Conservation (phyloP, 2,329 filamentous ascomycete species). For the Aspergillus quadrilineatus region DNA sequence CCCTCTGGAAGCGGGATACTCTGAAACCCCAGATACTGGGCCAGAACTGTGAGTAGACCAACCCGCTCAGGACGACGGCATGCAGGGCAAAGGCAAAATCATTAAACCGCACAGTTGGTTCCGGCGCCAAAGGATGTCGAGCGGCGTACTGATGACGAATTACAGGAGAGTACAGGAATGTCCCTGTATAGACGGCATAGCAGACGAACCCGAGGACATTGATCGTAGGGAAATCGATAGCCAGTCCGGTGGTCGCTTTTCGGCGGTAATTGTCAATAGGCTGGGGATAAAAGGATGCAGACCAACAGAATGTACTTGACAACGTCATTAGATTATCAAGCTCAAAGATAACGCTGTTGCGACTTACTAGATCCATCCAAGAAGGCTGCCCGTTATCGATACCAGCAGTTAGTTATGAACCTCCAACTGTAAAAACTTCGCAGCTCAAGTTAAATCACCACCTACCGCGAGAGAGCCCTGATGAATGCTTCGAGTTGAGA, state of each 20-base stretch:
- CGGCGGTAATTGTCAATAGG: constrained; percentile 75
- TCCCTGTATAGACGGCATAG: constrained; percentile 72
- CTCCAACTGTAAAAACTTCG: neutral
- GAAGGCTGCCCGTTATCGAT: constrained; percentile 46
- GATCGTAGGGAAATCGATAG: constrained; percentile 80
- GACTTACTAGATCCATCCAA: constrained; percentile 70
- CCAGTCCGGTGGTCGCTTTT: constrained; percentile 75
- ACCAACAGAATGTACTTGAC: constrained; percentile 67
- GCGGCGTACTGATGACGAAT: constrained; percentile 81
- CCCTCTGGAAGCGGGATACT: constrained; percentile 53
- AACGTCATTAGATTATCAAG: neutral
- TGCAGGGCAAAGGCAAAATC: constrained; percentile 87
- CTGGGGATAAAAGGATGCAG: constrained; percentile 89
- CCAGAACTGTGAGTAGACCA: constrained; percentile 77
- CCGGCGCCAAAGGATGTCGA: constrained; percentile 69
- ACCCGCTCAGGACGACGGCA: constrained; percentile 67
- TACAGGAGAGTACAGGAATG: constrained; percentile 75
- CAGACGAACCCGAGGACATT: constrained; percentile 62
- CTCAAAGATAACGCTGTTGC: neutral
- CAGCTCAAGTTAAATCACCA: constrained; percentile 6
- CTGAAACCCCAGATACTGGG: constrained; percentile 73
- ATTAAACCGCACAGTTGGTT: constrained; percentile 84
- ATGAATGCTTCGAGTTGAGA: constrained; percentile 38
- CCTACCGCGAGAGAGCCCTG: constrained; percentile 45
- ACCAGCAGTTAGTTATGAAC: constrained; percentile 30